These are phyloP conservation scores for Vitis cinerea DNA, from an alignment of 164 flowering plant genomes.

Conservation along the genomic window DNA sequence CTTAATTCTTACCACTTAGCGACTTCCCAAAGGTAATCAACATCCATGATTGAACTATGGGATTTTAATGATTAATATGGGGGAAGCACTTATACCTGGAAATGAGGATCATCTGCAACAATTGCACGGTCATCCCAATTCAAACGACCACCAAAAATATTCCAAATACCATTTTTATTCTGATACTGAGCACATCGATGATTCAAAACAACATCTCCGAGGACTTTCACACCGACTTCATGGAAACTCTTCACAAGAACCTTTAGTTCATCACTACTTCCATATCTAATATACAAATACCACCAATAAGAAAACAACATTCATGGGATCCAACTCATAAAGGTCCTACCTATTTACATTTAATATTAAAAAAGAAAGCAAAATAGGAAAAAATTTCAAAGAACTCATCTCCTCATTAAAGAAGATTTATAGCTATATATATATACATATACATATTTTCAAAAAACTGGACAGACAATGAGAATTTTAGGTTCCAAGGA, in stretches of 20 bases:
- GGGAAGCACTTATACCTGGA: constrained; percentile 59
- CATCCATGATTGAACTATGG: background rate
- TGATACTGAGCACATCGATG: constrained; percentile 89
- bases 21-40: background rate
- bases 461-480: too few relatives aligned
- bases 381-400: background rate
- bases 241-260: constrained; percentile 65
- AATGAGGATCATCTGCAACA: constrained; percentile 97
- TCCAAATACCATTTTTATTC: constrained; percentile 95
- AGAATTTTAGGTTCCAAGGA: too few relatives aligned
- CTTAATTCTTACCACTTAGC: too few relatives aligned
- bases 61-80: background rate
- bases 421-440: background rate
- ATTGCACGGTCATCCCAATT: constrained; percentile 98
- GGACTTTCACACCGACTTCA: constrained; percentile 73
- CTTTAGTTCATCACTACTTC: constrained; percentile 77
- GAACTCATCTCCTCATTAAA: background rate
- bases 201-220: constrained; percentile 91
- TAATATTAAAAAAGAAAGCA: background rate
- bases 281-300: constrained; percentile 57
- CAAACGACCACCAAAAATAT: constrained; percentile 87
- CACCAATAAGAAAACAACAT: constrained; percentile 1
- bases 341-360: background rate
- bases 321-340: constrained; percentile 1
- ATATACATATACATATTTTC: background rate